Percentiles rank a stretch among this genome's conserved stretches.
Conservation (phyloP, 164 flowering plant genomes). For the Cinnamomum chago region DNA sequence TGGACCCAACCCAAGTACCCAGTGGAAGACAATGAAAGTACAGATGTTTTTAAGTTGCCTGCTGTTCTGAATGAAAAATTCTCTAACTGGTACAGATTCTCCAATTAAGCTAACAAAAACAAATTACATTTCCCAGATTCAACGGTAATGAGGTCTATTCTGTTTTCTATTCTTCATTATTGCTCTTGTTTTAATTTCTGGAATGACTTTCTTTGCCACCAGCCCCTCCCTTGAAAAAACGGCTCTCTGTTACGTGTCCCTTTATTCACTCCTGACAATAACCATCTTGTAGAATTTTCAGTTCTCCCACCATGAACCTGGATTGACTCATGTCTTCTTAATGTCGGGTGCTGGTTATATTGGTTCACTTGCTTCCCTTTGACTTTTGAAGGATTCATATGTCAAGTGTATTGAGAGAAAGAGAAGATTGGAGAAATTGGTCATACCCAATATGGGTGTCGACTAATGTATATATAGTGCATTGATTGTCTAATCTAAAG, state of each 20-base stretch:
- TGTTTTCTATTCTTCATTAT: background rate
- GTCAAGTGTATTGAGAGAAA: slow-evolving; percentile 6
- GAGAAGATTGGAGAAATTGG: too few relatives aligned
- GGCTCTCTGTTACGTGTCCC: background rate
- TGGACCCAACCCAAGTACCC: too few relatives aligned
- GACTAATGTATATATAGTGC: too few relatives aligned
- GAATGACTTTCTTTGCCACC: too few relatives aligned
- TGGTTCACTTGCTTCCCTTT: slow-evolving; percentile 90
- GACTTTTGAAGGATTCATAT: slow-evolving; percentile 74
- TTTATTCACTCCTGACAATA: background rate
- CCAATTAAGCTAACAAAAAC: background rate
- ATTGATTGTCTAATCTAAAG: too few relatives aligned
- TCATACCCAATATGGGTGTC: too few relatives aligned
- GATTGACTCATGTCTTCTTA: slow-evolving; percentile 84
- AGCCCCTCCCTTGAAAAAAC: background rate
- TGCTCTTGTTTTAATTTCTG: background rate
- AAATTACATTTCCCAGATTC: background rate
- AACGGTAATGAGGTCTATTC: background rate
- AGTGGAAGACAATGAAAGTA: too few relatives aligned
- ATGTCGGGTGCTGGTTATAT: slow-evolving; percentile 98
- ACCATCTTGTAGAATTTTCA: slow-evolving; percentile 16
- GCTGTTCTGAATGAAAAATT: too few relatives aligned
- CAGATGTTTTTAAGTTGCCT: too few relatives aligned
- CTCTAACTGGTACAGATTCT: too few relatives aligned
- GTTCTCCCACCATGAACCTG: slow-evolving; percentile 73